Percentiles rank a stretch among this genome's conserved stretches.
Conservation (phyloP, 2,329 filamentous ascomycete species). For the Colletotrichum limetticola region DNA sequence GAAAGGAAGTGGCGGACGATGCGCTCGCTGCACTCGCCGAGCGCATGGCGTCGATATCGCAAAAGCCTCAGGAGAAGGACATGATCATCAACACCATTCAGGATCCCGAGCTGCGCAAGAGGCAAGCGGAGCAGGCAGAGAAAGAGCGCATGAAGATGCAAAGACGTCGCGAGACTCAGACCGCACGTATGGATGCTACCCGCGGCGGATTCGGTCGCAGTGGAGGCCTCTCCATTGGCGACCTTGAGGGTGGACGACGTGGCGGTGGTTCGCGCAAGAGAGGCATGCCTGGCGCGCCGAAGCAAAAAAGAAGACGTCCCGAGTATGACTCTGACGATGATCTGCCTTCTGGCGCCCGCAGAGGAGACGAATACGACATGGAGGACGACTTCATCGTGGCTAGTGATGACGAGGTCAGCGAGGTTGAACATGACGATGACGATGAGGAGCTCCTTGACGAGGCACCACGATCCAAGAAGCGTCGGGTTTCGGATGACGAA, state of each 20-base stretch:
- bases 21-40: conserved; percentile 76
- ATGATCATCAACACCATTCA: conserved; percentile 77
- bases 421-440: conserved; percentile 65
- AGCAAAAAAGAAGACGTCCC: conserved; percentile 63
- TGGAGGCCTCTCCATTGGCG: conserved; percentile 73
- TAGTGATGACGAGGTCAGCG: conserved; percentile 75
- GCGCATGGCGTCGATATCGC: conserved; percentile 72
- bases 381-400: conserved; percentile 82
- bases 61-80: conserved; percentile 64
- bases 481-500: conserved; percentile 60
- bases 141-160: conserved; percentile 77
- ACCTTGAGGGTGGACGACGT: conserved; percentile 72
- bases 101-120: conserved; percentile 81
- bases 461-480: conserved; percentile 58
- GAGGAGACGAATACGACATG: conserved; percentile 80
- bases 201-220: conserved; percentile 59
- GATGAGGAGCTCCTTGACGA: conserved; percentile 66
- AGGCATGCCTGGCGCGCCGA: conserved; percentile 58
- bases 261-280: conserved; percentile 63
- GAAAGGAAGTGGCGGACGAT: conserved; percentile 75
- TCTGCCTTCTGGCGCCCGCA: conserved; percentile 67
- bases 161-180: conserved; percentile 74
- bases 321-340: conserved; percentile 86
- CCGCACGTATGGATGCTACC: conserved; percentile 70
- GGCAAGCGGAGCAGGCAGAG: conserved; percentile 78